Base-by-base conservation (phyloP, 129 eudicot genomes). In the Gnaphalium uliginosum region DNA sequence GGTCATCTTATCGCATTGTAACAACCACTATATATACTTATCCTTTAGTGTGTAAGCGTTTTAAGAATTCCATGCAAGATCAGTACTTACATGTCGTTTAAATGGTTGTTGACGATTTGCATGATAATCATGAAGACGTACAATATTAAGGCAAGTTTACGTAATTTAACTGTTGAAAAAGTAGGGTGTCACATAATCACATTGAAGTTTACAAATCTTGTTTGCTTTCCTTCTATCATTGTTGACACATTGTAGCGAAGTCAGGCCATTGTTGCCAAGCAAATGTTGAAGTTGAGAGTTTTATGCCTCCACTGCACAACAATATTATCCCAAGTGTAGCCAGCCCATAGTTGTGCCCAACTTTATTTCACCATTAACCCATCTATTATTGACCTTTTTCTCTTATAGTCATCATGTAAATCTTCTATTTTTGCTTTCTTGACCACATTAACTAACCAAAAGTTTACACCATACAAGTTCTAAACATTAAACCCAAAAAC, bases 241-340 rank as follows among this genome's bases (percentile, higher is more conserved):
- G 61, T 19, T 19, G 18, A 43, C 25, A 56, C 26, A 56, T 56
- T 56, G 26, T 56, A 19, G 3, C 19, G 23, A 56, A 56, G 61
- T n/a, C 13, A 56, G 61, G 61, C 61, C 61, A n/a, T 56, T 19
- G 61, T 56, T 56, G 61, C 61, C 13, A 14, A 53, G 59, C 59
- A 53, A 17, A n/a, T 53, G 59, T 6, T 53, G 22, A 53, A 53
- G 22, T 53, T 53, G n/a, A n/a, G n/a, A n/a, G n/a, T n/a, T n/a
- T n/a, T n/a, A n/a, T n/a, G n/a, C n/a, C n/a, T n/a, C n/a, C n/a
- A n/a, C n/a, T n/a, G n/a, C 4, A 50, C 54, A 48, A 48, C 21
- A 17, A 50, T 50, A 18, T 18, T 15, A 14, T 50, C 57, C 57
- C n/a, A n/a, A 50, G 57, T 18, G 18, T 50, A 50, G 61, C 61